Percentiles rank a stretch among this genome's conserved stretches.
These are phyloP conservation scores for Globisporangium yorkense DNA, from an alignment of 352 stramenopile species.

Conservation along the genomic window DNA sequence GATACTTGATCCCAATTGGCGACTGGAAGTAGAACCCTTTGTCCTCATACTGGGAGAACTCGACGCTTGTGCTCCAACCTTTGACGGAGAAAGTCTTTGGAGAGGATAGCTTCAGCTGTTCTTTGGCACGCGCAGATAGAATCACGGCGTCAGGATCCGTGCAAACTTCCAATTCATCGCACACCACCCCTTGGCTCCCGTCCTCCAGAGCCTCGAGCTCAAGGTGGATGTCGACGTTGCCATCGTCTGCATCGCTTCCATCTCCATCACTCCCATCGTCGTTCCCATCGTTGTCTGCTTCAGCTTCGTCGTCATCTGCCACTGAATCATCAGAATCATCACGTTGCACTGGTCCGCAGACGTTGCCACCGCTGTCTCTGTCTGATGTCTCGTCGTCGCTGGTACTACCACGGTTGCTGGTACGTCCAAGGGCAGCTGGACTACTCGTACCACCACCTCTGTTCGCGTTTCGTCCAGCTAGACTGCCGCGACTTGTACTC, in stretches of 20 bases:
- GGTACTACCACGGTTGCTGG: neutral
- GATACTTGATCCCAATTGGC: constrained; percentile 6
- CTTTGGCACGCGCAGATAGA: neutral
- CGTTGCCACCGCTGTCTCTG: constrained; percentile 1
- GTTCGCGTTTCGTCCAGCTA: neutral
- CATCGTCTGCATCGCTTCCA: constrained; percentile 17
- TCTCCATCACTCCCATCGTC: constrained; percentile 42
- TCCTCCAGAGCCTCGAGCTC: constrained; percentile 5
- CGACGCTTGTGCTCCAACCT: constrained; percentile 2
- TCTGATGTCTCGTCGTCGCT: neutral
- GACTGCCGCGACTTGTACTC: neutral
- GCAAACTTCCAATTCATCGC: neutral
- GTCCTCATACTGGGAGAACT: constrained; percentile 9
- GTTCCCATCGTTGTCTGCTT: constrained; percentile 21
- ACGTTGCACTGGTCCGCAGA: neutral
- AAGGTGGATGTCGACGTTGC: neutral
- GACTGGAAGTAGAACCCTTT: constrained; percentile 13
- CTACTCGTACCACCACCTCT: neutral
- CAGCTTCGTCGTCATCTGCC: constrained; percentile 8
- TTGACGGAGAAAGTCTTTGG: constrained; percentile 6
- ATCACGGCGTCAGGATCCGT: neutral
- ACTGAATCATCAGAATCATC: constrained; percentile 7
- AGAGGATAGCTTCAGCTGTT: neutral
- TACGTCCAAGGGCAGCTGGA: neutral
- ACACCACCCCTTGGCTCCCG: neutral